Base-by-base conservation (phyloP, 441 rosid species). In the Eruca vesicaria region DNA sequence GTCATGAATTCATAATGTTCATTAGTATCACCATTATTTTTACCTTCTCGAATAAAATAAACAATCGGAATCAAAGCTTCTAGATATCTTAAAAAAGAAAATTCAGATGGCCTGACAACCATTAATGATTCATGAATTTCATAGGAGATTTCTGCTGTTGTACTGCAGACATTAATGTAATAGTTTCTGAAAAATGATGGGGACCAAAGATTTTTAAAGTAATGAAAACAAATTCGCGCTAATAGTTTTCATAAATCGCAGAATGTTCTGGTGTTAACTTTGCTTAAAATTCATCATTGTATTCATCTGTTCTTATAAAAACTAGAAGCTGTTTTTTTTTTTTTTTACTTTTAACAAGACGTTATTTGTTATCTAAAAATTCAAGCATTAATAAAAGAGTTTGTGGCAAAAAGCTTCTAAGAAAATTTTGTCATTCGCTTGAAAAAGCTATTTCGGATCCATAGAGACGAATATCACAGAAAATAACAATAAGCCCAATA, bases 1-100 rank as follows among this genome's bases (percentile, higher is more conserved):
- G 81, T 78, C 81, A 78, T 71, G 32, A 72, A 65, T 41, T 32
- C 66, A 36, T 62, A 78, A n/a, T 15, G 58, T 45, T 38, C 64
- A 52, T 50, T 36, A 66, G 10, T 9, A 35, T 71, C 57, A 50
- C 33, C 32, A 33, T 26, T 31, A 11, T 63, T 8, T 9, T 29
- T 10, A 2, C 12, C 19, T 58, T 56, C 48, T 3, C 3, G n/a
- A 43, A 57, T 36, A 35, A 68, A 21, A 14, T 10, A 26, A 19
- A 3, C 4, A 14, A 53, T 19, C 10, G 21, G 75, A 76, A 55
- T 31, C 32, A 68, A 55, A 56, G 52, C 75, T 76, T 76, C 75
- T 76, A 63, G 75, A 76, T 69, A 20, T 28, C 50, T 28, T 62
- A 19, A 15, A 68, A 9, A 59, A 20, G 15, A 36, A 63, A 69